Evolutionary conservation across 2,329 filamentous ascomycete species (phyloP).

Genomic region (Botrytis fabae): DNA sequence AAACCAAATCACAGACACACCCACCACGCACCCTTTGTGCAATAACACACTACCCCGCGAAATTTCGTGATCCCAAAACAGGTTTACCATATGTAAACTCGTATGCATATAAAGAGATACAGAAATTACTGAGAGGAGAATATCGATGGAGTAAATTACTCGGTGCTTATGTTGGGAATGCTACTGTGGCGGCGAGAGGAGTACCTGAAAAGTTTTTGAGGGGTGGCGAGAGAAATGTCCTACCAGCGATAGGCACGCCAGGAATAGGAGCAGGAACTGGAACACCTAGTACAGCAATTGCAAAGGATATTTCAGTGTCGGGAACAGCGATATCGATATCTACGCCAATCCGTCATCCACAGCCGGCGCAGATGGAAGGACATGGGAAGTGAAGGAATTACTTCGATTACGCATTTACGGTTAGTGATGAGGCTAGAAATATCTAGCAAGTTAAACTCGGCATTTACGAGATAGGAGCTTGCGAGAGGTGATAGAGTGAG

Average conservation of each 20-base stretch:
- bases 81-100: conserved; percentile 78
- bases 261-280: neutral
- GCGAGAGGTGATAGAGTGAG: neutral
- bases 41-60: conserved; percentile 79
- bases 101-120: conserved; percentile 79
- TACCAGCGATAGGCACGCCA: neutral
- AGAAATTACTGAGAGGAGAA: conserved; percentile 68
- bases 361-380: neutral
- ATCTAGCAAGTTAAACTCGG: neutral
- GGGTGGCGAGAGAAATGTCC: neutral
- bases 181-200: conserved; percentile 64
- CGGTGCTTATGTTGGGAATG: conserved; percentile 78
- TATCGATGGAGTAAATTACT: conserved; percentile 81
- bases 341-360: neutral
- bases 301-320: neutral
- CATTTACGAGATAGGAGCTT: neutral
- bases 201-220: conserved; percentile 74
- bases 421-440: neutral
- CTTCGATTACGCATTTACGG: neutral
- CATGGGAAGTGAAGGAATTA: neutral
- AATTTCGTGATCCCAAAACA: conserved; percentile 82
- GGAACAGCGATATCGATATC: neutral
- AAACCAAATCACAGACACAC: conserved; percentile 26
- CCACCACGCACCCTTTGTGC: conserved; percentile 57
- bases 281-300: neutral